Evolutionary conservation across 1,284 basidiomycete genomes (phyloP), one percentile per base, ranked within the genome.

Genomic region (Boletus mariae): DNA sequence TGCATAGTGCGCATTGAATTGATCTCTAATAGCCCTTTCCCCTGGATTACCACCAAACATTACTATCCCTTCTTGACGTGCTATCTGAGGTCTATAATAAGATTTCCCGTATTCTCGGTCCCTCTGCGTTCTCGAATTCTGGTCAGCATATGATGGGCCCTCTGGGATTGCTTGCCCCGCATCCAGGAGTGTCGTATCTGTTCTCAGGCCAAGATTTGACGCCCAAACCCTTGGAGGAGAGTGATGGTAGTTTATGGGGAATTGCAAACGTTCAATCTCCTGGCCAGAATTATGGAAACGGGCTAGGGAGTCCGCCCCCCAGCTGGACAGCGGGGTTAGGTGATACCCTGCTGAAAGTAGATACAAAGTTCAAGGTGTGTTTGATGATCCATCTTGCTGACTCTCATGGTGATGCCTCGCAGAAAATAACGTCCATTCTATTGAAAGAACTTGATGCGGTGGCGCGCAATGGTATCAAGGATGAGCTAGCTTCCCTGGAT

Each of bases 41-140:
- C 4, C 70, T 94, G 49, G 92, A 94, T 71, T 94, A 94, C 64
- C 86, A 90, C 59, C 87, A 94, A 71, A 90, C 88, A 6, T 80
- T 93, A 29, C 80, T 92, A 47, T 90, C 92, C 34, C 80, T 92
- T 31, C 83, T 93, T 52, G 92, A 94, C 64, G 86, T 94, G 43
- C 79, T 94, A 38, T 89, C 89, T 12, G 90, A 92, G 66, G 82
- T 90, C 25, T 94, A 94, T 75, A 85, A 88, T 69, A 92, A 90
- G 69, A 85, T 94, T 44, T 80, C 82, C 5, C 84, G 84, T 65
- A 80, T 91, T 45, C 80, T 94, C 20, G 88, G 88, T 1, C 88
- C 87, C 2, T 87, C 87, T 2, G 81, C 84, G 0, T 84, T 90
- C 63, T 77, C 85, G 3, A 51, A 57, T 57, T 74, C 78, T 15